phyloP scores from a whole-genome alignment of 352 stramenopile genomes.

The Pythium rhizo-oryzae region DNA sequence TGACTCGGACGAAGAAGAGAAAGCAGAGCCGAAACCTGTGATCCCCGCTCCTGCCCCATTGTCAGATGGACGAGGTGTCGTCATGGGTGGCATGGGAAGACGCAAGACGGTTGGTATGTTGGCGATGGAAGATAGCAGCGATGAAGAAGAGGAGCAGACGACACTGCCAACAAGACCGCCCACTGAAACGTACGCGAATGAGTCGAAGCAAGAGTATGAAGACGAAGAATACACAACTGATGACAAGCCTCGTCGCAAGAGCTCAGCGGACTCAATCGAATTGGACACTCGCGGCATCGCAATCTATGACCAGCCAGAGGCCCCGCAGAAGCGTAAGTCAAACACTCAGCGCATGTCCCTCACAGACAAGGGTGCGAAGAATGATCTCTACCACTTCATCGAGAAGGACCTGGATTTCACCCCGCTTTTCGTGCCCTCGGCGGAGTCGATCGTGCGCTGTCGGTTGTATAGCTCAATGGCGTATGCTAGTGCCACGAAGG shows the following conservation, averaged over 20 bases:
- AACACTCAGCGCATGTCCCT: conserved; percentile 39
- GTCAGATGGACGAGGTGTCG: conserved; percentile 44
- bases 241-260: conserved; percentile 52
- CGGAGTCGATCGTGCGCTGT: conserved; percentile 85
- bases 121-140: conserved; percentile 80
- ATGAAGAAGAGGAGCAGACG: conserved; percentile 64
- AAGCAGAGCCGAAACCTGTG: conserved; percentile 61
- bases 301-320: conserved; percentile 61
- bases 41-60: conserved; percentile 41
- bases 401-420: conserved; percentile 86
- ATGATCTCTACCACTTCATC: conserved; percentile 88
- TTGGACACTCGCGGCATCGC: conserved; percentile 80
- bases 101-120: conserved; percentile 74
- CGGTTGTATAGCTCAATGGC: conserved; percentile 90
- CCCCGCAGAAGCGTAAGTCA: conserved; percentile 39
- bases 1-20: conserved; percentile 83
- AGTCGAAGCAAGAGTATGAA: conserved; percentile 43
- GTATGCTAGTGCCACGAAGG: conserved; percentile 84
- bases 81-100: conserved; percentile 62
- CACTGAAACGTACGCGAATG: conserved; percentile 38
- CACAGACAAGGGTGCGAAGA: conserved; percentile 62
- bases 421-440: conserved; percentile 82
- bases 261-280: conserved; percentile 78
- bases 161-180: conserved; percentile 61
- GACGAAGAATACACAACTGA: conserved; percentile 39